Evolutionary conservation across 164 flowering plant species (phyloP).

Genomic region (Chloranthus sessilifolius): DNA sequence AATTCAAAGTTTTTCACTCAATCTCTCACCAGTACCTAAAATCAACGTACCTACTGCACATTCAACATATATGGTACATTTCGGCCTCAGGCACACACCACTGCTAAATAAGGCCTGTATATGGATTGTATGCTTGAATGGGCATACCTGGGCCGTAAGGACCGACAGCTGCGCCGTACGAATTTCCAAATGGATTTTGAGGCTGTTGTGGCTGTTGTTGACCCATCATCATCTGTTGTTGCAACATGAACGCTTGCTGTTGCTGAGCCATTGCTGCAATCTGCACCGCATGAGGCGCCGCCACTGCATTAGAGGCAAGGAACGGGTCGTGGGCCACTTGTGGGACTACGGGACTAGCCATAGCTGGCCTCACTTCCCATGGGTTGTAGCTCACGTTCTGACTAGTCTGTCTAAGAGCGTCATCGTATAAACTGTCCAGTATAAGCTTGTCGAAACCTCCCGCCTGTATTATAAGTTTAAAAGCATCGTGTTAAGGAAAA

Average conservation of each 20-base stretch:
- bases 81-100: no score
- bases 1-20: no score
- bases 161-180: slow-evolving; percentile 11
- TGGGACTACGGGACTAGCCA: slow-evolving; percentile 38
- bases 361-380: slow-evolving; percentile 60
- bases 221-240: slow-evolving; percentile 21
- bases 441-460: slow-evolving; percentile 38
- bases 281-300: slow-evolving; percentile 25
- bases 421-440: slow-evolving; percentile 40
- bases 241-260: slow-evolving; percentile 22
- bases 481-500: background rate
- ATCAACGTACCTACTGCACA: no score
- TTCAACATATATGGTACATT: no score
- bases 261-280: slow-evolving; percentile 25
- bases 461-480: slow-evolving; percentile 20
- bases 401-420: slow-evolving; percentile 22
- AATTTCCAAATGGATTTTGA: slow-evolving; percentile 34
- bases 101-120: slow-evolving; percentile 22
- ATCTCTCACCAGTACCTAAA: no score
- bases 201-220: slow-evolving; percentile 22
- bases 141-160: slow-evolving; percentile 51
- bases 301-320: slow-evolving; percentile 15
- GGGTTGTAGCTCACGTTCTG: slow-evolving; percentile 33
- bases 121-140: slow-evolving; percentile 20
- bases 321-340: slow-evolving; percentile 23